Base-by-base conservation (phyloP, 2,329 filamentous ascomycete genomes). In the Verticillium klebahnii region DNA sequence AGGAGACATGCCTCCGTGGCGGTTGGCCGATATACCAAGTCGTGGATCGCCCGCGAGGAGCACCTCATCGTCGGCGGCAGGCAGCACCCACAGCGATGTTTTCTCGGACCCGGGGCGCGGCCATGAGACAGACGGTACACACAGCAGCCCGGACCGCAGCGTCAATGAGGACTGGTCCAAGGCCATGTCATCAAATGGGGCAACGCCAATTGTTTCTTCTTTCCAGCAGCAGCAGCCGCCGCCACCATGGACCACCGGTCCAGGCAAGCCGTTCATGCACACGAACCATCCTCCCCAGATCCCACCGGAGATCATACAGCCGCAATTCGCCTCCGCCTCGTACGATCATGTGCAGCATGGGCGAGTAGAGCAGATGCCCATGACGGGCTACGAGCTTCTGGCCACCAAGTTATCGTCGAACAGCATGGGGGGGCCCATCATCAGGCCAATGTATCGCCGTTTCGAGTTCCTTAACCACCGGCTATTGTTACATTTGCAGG, bases 381-480 rank as follows among this genome's bases (percentile, higher is more conserved):
- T 82, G 40, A 81, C 81, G 2, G 88, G 88, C 0, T 90, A 91
- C 67, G 85, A 89, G 66, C 77, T 86, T 2, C 73, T 91, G 11
- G 86, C 88, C 1, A 78, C 82, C 2, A 81, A 80, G 57, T 71
- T 90, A 5, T 69, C 70, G 6, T 60, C 67, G 9, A 61, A 66
- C 1, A 66, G 65, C n/a, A 56, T 68, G 15, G 65, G 62, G 15
- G 64, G 70, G 1, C 69, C 69, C 14, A 64, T 66, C 0, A 68
- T 81, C 36, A 75, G 71, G 56, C 91, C 92, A 1, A 83, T 96
- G 62, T 97, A 96, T 73, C 86, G 93, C 54, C 89, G 89, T 61
- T 97, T 97, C 69, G 89, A 91, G 71, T 83, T 86, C 12, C 77
- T 97, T 19, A 93, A 95, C 68, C 92, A 96, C 71, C 88, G 93